Conservation (phyloP, 192 early-diverging fungal genomes). For the Coemansia sp. region DNA sequence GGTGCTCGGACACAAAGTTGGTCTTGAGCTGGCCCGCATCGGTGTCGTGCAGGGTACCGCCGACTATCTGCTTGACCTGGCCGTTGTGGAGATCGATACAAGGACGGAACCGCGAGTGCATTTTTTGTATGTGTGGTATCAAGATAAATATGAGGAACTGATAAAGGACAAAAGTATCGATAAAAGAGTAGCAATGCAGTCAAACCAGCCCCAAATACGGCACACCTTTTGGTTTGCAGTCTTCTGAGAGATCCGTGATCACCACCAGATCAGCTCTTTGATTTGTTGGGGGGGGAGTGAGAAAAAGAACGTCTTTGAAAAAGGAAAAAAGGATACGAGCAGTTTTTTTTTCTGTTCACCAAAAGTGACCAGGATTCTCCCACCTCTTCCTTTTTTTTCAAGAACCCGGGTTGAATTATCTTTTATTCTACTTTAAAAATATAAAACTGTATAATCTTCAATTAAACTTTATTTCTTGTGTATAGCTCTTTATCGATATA, state of each 20-base stretch:
- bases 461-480: too few species aligned
- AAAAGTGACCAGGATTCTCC: too few species aligned
- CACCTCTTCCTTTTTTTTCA: too few species aligned
- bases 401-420: too few species aligned
- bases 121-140: background rate
- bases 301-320: too few species aligned
- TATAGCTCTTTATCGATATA: too few species aligned
- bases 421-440: background rate
- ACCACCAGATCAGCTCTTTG: background rate
- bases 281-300: constrained; percentile 3
- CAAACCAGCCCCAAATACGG: background rate
- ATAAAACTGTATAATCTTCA: background rate
- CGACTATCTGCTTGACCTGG: constrained; percentile 99
- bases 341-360: too few species aligned
- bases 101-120: constrained; percentile 80
- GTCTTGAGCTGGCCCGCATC: constrained; percentile 67
- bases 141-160: background rate
- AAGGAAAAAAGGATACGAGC: too few species aligned
- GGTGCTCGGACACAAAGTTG: constrained; percentile 90
- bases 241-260: background rate
- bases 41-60: constrained; percentile 80
- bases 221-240: background rate
- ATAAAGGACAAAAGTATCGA: background rate
- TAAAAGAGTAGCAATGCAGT: too few species aligned
- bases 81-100: constrained; percentile 98